Percentiles rank a stretch among this genome's conserved stretches.
phyloP scores from a whole-genome alignment of 768 basidiomycete genomes.

The Crucibulum laeve region DNA sequence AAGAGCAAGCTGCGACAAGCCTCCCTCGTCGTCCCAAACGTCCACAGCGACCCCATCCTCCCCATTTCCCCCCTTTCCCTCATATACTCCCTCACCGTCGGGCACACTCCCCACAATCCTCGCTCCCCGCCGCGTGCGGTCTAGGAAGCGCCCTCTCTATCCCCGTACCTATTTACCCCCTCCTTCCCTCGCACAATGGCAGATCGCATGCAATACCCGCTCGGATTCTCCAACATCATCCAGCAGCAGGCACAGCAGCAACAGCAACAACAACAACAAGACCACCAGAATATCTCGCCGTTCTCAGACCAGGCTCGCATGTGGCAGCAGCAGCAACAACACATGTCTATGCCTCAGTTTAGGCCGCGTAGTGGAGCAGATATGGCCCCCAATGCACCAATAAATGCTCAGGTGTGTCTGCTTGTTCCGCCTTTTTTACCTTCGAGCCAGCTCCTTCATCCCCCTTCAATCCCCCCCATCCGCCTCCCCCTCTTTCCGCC shows the following conservation, averaged over 20 bases:
- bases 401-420: conserved; percentile 41
- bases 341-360: conserved; percentile 39
- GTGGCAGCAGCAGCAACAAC: conserved; percentile 57
- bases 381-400: conserved; percentile 32
- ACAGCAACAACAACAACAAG: conserved; percentile 33
- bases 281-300: conserved; percentile 38
- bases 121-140: conserved; percentile 18
- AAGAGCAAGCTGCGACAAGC: conserved; percentile 4
- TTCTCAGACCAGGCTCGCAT: conserved; percentile 49
- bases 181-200: conserved; percentile 40
- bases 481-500: too few species aligned
- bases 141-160: conserved; percentile 21
- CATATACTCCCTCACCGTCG: conserved; percentile 16
- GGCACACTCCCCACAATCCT: conserved; percentile 18
- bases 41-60: too few species aligned
- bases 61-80: conserved; percentile 18
- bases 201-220: conserved; percentile 56
- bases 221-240: conserved; percentile 50
- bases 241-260: conserved; percentile 34
- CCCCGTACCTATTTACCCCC: conserved; percentile 16
- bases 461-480: conserved; percentile 1
- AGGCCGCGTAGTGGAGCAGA: conserved; percentile 37
- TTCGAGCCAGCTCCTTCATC: too few species aligned
- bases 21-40: too few species aligned
- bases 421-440: conserved; percentile 1